These are phyloP conservation scores for Phytophthora macrochlamydospora DNA, from an alignment of 352 stramenopile genomes.

Conservation along the genomic window DNA sequence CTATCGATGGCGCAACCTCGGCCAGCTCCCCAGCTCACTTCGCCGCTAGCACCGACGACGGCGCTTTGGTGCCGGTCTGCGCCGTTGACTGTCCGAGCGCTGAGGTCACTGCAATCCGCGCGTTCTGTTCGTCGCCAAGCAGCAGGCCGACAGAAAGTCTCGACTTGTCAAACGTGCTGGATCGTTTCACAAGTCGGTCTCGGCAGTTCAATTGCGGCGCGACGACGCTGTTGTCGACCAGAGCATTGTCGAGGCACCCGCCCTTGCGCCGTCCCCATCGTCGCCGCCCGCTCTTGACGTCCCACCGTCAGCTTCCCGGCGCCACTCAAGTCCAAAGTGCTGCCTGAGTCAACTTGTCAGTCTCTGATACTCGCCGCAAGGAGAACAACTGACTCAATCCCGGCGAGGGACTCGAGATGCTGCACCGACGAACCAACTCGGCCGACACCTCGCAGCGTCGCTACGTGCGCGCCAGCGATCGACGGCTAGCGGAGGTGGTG, in stretches of 20 bases:
- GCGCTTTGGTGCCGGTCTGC: too few relatives aligned
- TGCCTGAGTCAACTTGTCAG: constrained; percentile 18
- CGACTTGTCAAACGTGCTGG: neutral
- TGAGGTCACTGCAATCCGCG: neutral
- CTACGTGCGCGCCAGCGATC: constrained; percentile 55
- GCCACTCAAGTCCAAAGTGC: neutral
- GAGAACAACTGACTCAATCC: constrained; percentile 13
- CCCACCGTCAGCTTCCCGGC: neutral
- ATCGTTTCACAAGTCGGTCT: neutral
- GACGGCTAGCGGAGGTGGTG: constrained; percentile 43
- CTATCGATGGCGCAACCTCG: too few relatives aligned
- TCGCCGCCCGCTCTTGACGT: neutral
- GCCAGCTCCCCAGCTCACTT: too few relatives aligned
- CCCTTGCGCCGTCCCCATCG: neutral
- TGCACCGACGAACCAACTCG: neutral
- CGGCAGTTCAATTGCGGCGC: neutral
- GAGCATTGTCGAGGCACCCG: neutral
- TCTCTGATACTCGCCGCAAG: neutral
- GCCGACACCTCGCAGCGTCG: constrained; percentile 25
- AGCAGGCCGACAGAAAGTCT: neutral
- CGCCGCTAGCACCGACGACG: too few relatives aligned
- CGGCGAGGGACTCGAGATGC: neutral
- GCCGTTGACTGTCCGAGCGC: too few relatives aligned
- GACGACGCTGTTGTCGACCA: neutral
- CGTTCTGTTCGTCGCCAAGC: neutral